phyloP scores from a whole-genome alignment of 108 stramenopile genomes.

The Seminavis robusta region DNA sequence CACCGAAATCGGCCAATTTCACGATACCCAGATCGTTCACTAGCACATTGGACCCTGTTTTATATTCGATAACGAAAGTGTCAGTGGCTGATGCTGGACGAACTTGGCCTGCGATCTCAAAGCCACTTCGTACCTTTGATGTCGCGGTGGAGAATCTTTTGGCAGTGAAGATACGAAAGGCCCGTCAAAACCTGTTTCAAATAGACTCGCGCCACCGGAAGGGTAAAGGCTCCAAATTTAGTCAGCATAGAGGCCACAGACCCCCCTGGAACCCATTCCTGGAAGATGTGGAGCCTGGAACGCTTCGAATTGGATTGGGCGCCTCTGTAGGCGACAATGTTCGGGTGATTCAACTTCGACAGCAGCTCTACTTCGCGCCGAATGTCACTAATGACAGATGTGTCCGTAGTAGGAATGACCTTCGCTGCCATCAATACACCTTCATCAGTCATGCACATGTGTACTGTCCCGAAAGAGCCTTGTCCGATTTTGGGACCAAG shows the following conservation, averaged over 20 bases:
- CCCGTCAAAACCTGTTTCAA: slow-evolving; percentile 86
- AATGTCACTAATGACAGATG: slow-evolving; percentile 46
- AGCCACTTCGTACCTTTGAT: too few relatives aligned
- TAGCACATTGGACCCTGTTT: slow-evolving; percentile 93
- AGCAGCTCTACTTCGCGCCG: slow-evolving; percentile 86
- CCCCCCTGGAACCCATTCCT: slow-evolving; percentile 98
- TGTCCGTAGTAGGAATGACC: slow-evolving; percentile 39
- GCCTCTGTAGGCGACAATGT: slow-evolving; percentile 94
- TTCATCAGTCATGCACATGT: slow-evolving; percentile 87
- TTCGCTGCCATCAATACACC: slow-evolving; percentile 90
- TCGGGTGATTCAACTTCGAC: slow-evolving; percentile 82
- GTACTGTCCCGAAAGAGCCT: slow-evolving; percentile 94
- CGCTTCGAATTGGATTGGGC: slow-evolving; percentile 74
- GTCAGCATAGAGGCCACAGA: slow-evolving; percentile 71
- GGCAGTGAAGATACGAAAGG: slow-evolving; percentile 84
- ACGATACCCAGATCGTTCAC: slow-evolving; percentile 89
- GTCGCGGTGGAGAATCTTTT: slow-evolving; percentile 92
- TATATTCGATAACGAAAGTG: too few relatives aligned
- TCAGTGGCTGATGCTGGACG: too few relatives aligned
- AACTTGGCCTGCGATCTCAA: too few relatives aligned
- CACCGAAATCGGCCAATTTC: slow-evolving; percentile 94
- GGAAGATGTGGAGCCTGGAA: slow-evolving; percentile 94
- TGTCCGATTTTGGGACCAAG: slow-evolving; percentile 87
- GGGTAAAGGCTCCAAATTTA: slow-evolving; percentile 86
- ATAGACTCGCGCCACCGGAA: slow-evolving; percentile 72